Conservation (phyloP, 768 basidiomycete species). For the Russula olivacea region DNA sequence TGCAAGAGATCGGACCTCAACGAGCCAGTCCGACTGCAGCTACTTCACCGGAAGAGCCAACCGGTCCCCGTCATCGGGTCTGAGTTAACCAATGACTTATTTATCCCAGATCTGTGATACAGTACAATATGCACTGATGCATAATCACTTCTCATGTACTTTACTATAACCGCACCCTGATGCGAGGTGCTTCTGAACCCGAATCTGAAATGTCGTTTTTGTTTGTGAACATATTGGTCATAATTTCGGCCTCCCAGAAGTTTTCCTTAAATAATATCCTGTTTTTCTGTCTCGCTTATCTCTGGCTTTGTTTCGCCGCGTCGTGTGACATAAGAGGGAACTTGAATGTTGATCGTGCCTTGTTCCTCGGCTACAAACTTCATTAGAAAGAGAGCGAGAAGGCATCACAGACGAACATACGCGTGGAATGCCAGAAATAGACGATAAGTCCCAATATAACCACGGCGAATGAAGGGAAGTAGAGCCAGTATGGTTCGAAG, state of each 20-base stretch:
- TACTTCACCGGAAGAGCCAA: constrained; percentile 27
- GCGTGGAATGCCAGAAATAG: constrained; percentile 83
- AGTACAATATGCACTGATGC: constrained; percentile 31
- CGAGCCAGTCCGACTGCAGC: constrained; percentile 25
- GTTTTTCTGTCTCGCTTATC: background rate
- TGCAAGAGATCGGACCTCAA: constrained; percentile 35
- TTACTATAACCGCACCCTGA: background rate
- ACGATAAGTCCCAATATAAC: constrained; percentile 68
- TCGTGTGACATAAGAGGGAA: constrained; percentile 50
- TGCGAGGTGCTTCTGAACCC: background rate
- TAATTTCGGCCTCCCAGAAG: background rate
- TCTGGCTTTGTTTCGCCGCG: constrained; percentile 11
- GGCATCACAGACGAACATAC: constrained; percentile 41
- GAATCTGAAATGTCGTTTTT: background rate
- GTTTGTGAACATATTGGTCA: background rate
- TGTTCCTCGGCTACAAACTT: constrained; percentile 61
- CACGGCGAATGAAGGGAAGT: constrained; percentile 73
- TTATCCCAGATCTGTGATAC: background rate
- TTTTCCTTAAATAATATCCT: background rate
- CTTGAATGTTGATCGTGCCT: constrained; percentile 53
- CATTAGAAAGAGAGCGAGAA: background rate
- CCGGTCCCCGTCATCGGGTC: constrained; percentile 2
- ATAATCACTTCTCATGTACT: background rate
- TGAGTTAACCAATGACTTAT: background rate
- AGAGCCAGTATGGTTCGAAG: constrained; percentile 80